These are phyloP conservation scores for Apodospora peruviana DNA, from an alignment of 495 filamentous ascomycete genomes.

Conservation along the genomic window DNA sequence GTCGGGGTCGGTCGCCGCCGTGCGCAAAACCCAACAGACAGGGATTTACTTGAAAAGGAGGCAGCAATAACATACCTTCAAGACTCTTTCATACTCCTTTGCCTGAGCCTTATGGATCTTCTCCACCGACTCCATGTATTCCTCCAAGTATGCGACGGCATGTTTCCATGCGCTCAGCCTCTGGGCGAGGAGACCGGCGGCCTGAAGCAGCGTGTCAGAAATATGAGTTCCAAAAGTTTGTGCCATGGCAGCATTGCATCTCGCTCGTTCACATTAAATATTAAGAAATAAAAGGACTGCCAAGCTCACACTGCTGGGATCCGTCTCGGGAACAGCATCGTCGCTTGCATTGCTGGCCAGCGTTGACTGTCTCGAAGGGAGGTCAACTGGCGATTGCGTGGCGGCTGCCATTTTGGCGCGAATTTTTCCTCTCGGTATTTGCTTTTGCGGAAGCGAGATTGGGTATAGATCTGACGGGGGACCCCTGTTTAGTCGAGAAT, in stretches of 20 bases:
- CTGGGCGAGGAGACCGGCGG: slow-evolving; percentile 72
- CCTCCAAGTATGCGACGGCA: slow-evolving; percentile 81
- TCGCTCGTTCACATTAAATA: background rate
- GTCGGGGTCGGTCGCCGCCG: background rate
- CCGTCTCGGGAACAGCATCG: slow-evolving; percentile 66
- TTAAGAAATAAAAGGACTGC: slow-evolving; percentile 12
- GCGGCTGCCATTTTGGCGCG: slow-evolving; percentile 2
- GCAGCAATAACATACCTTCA: slow-evolving; percentile 57
- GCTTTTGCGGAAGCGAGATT: background rate
- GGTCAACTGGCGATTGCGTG: slow-evolving; percentile 8
- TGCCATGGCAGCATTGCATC: background rate
- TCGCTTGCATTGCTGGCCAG: slow-evolving; percentile 46
- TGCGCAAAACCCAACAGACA: background rate
- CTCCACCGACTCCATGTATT: slow-evolving; percentile 77
- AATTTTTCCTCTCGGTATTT: background rate
- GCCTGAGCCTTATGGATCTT: slow-evolving; percentile 77
- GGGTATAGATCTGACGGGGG: background rate
- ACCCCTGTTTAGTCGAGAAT: background rate
- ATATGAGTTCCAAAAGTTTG: background rate
- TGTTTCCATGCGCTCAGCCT: slow-evolving; percentile 94
- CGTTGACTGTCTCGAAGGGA: slow-evolving; percentile 55
- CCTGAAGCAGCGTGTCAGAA: slow-evolving; percentile 34
- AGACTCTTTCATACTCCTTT: slow-evolving; percentile 91
- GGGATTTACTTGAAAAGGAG: background rate
- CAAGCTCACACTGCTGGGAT: slow-evolving; percentile 63